Evolutionary conservation across 1,284 basidiomycete genomes (phyloP), one percentile per base, ranked within the genome.

Genomic region (Cutaneotrichosporon sp.): DNA sequence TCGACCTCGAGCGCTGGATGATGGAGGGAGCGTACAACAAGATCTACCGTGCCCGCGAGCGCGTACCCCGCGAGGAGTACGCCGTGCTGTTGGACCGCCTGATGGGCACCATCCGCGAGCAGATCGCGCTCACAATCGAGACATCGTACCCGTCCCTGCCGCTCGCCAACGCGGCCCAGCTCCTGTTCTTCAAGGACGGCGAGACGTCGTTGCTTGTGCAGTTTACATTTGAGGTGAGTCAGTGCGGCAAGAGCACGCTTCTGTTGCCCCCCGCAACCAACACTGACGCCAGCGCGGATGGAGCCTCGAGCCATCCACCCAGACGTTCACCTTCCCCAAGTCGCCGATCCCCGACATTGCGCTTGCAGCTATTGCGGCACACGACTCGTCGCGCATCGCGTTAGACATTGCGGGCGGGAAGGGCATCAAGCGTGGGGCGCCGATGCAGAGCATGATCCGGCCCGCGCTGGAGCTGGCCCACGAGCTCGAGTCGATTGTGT

Each of bases 1-100:
- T 94, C 63, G 92, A 93, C 76, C 85, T 94, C 64, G 97, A 99
- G 80, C 85, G 92, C 58, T 98, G 95, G 92, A 85, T 99, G 65
- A 99, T 99, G 96, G 97, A 99, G 79, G 96, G 96, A 42, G 90
- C 90, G 74, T 99, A 99, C 80, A 93, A 91, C 80, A 97, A 97
- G 80, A 95, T 99, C 4, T 99, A 96, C 92, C 88, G 91, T 70
- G 93, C 95, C 50, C 86, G 93, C 70, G 89, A 91, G 69, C 88
- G 93, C 72, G 92, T 80, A 1, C 78, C 78, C 16, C 69, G 80
- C 59, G 74, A 78, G 65, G 80, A 81, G 57, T 78, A 79, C 64
- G 72, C 73, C 10, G 80, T 79, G 34, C 64, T 82, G 34, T 70
- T 80, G 0, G 80, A 80, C 62, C 68, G 73, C 21, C 72, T 82